Conservation (phyloP, 2,329 filamentous ascomycete genomes). For the Aspergillus fumigatiaffinis region DNA sequence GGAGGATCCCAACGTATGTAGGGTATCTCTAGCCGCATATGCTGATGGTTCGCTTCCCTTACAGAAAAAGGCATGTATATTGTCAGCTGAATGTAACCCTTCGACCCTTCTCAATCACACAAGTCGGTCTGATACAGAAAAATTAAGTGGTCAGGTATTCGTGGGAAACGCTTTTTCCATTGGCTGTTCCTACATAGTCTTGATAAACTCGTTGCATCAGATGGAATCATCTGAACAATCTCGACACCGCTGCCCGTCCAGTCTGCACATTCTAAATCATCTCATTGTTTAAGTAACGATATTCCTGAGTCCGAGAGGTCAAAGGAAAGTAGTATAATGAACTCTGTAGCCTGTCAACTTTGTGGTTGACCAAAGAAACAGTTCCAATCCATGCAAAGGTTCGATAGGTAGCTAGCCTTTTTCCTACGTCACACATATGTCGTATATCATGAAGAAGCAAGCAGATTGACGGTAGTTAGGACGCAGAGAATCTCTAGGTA, state of each 20-base stretch:
- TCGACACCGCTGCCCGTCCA: neutral
- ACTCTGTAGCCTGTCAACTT: neutral
- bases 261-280: neutral
- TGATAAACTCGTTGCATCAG: neutral
- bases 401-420: neutral
- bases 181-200: neutral
- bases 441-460: neutral
- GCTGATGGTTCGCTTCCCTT: neutral
- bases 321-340: neutral
- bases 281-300: neutral
- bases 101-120: neutral
- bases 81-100: neutral
- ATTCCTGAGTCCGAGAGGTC: neutral
- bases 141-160: neutral
- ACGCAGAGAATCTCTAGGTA: neutral
- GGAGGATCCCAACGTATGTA: no score
- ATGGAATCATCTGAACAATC: neutral
- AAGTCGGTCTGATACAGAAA: neutral
- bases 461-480: neutral
- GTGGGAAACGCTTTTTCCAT: neutral
- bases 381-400: neutral
- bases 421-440: neutral
- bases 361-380: neutral
- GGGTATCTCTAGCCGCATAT: no score
- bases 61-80: neutral